These are phyloP conservation scores for Ogataea zsoltii DNA, from an alignment of 805 yeast genomes.

Conservation along the genomic window DNA sequence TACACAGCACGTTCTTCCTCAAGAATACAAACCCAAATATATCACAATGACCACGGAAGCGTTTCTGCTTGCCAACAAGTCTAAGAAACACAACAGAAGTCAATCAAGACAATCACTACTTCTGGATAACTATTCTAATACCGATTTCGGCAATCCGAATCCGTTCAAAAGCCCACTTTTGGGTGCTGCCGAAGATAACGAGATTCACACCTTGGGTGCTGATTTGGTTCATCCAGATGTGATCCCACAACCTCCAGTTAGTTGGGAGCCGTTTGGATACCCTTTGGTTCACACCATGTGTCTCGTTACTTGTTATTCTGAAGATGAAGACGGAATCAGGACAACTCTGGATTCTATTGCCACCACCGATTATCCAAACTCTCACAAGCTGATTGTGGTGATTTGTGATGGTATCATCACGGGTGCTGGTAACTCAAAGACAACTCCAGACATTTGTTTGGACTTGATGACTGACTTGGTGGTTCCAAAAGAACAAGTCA, in stretches of 20 bases:
- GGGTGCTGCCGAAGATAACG: constrained; percentile 33
- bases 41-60: constrained; percentile 72
- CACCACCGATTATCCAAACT: constrained; percentile 94
- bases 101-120: constrained; percentile 17
- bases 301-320: constrained; percentile 92
- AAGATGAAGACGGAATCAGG: constrained; percentile 82
- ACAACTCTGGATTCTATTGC: constrained; percentile 89
- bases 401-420: constrained; percentile 94
- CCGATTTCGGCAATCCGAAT: constrained; percentile 34
- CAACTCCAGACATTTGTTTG: constrained; percentile 89
- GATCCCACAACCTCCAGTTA: constrained; percentile 89
- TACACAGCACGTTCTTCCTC: background rate
- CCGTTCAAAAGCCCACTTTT: constrained; percentile 19
- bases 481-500: constrained; percentile 70
- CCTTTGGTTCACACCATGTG: constrained; percentile 76
- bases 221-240: constrained; percentile 71
- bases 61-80: constrained; percentile 24
- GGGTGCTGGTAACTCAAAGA: constrained; percentile 85
- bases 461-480: constrained; percentile 83
- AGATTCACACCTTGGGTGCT: constrained; percentile 52
- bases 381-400: constrained; percentile 83
- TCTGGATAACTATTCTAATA: constrained; percentile 12
- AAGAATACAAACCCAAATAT: constrained; percentile 43
- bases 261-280: constrained; percentile 81
- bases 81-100: constrained; percentile 12